A percentile compares a stretch with the other conserved stretches of the same genome.
Evolutionary conservation across 2,329 filamentous ascomycete species (phyloP).

Genomic region (Aspergillus costaricaensis): DNA sequence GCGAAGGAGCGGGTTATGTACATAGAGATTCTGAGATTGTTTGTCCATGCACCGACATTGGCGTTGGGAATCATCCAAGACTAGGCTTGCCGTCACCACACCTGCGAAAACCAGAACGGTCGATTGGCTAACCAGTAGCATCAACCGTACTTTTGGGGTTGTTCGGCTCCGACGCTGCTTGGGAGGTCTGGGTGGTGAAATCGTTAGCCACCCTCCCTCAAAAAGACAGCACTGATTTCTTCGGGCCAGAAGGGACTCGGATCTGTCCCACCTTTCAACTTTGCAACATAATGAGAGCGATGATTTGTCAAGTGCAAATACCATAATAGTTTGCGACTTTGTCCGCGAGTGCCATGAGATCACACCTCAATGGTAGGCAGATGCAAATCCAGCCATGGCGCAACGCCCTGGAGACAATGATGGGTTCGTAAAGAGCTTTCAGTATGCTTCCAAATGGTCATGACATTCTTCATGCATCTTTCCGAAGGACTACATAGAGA

Average conservation of each 20-base stretch:
- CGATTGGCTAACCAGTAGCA: neutral
- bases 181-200: neutral
- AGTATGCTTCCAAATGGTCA: neutral
- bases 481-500: neutral
- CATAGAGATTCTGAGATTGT: slow-evolving; percentile 41
- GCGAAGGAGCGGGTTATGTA: slow-evolving; percentile 40
- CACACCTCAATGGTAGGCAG: neutral
- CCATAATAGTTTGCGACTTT: neutral
- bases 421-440: neutral
- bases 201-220: neutral
- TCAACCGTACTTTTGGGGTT: neutral
- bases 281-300: neutral
- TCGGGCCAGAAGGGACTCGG: neutral
- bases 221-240: neutral
- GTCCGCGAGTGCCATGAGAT: no score
- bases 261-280: neutral
- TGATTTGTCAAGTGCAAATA: neutral
- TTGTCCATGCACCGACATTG: slow-evolving; percentile 38
- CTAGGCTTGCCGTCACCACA: slow-evolving; percentile 15
- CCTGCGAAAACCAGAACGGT: slow-evolving; percentile 1
- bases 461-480: neutral
- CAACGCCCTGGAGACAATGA: neutral
- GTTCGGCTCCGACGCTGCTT: neutral
- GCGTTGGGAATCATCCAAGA: slow-evolving; percentile 34
- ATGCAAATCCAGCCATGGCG: neutral